A percentile compares a stretch with the other conserved stretches of the same genome.
Conservation (phyloP, 2,329 filamentous ascomycete genomes). For the Trematosphaeria pertusa region DNA sequence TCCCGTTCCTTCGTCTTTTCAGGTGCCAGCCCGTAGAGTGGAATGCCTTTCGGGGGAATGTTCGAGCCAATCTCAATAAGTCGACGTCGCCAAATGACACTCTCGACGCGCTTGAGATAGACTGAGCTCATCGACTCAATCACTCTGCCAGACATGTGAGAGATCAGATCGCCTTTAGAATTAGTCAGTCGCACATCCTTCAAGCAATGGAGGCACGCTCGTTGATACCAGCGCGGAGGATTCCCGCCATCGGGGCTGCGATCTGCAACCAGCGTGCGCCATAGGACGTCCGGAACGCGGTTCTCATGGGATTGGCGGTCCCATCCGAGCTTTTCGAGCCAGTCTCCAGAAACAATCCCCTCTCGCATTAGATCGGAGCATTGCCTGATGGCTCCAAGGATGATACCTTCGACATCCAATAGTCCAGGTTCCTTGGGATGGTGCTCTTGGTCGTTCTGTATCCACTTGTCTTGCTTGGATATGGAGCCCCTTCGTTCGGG, state of each 20-base stretch:
- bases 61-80: neutral
- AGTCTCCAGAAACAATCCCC: conserved; percentile 9
- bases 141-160: neutral
- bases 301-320: neutral
- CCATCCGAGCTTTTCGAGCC: conserved; percentile 5
- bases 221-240: conserved; percentile 18
- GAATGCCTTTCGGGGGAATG: neutral
- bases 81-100: neutral
- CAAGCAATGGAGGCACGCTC: conserved; percentile 15
- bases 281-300: conserved; percentile 9
- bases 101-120: neutral
- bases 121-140: neutral
- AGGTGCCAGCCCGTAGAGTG: neutral
- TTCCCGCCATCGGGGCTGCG: conserved; percentile 7
- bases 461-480: neutral
- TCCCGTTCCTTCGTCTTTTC: neutral
- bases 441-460: neutral
- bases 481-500: neutral
- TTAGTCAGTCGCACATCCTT: neutral
- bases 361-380: conserved; percentile 6
- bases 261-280: conserved; percentile 18
- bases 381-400: neutral
- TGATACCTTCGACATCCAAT: conserved; percentile 1
- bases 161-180: conserved; percentile 7
- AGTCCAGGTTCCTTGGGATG: neutral